Base-by-base conservation (phyloP, 2,329 filamentous ascomycete species). In the Mollisiaceae sp. region DNA sequence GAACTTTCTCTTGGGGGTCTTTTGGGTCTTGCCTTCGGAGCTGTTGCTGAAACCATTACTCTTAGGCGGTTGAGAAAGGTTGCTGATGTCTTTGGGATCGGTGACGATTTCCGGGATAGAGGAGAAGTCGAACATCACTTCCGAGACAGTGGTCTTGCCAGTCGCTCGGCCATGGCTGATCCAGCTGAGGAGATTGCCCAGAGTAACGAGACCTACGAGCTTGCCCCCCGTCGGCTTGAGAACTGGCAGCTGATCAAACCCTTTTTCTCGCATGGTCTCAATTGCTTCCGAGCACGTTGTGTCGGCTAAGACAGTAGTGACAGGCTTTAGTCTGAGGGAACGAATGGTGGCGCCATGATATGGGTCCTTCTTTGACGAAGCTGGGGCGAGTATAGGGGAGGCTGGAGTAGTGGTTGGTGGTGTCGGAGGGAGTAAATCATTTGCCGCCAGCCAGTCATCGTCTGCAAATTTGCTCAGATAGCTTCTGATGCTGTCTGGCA, bases 401-500 rank as follows among this genome's bases (percentile, higher is more conserved):
- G 74, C 75, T 65, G 77, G 78, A 27, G 74, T 77, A 55, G 78
- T 82, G 62, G 77, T 78, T 59, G 76, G 82, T 67, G 81, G 85
- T 60, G 82, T 87, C 69, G 80, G 84, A 45, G 92, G 87, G 32
- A 98, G 86, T 27, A 99, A 91, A 77, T 94, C 91, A 80, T 99
- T 99, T 69, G 95, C 95, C 14, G 93, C 94, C 63, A 99, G 89
- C 96, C 95, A 99, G 82, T 98, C 95, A 77, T 99, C 96, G 77
- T 99, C 95, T 71, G 93, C 93, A 77, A 99, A 99, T 86, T 99
- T 99, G 82, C 91, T 94, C 32, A 99, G 88, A 79, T 99, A 99
- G 80, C 93, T 97, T 75, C 95, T 87, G 77, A 99, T 98, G 81
- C 93, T 97, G 79, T 99, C 95, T 0, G 95, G 96, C 20, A 97